Base-by-base conservation (phyloP, 306 rosid genomes). In the Mimosa pudica region DNA sequence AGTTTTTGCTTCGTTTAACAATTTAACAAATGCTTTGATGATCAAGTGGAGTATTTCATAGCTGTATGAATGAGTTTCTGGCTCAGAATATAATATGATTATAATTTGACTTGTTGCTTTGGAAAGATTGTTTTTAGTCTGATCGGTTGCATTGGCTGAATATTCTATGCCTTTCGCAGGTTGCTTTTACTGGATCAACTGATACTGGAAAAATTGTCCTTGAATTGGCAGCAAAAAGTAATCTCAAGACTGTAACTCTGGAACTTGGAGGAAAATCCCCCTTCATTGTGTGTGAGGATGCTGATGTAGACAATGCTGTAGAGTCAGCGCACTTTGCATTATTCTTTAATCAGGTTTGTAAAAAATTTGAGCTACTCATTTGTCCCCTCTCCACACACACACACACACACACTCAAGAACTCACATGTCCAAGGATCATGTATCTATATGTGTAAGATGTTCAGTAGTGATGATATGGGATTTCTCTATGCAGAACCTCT, bases 251-350 rank as follows among this genome's bases (percentile, higher is more conserved):
- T 16, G 99, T 90, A 61, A 93, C 99, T 48, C 77, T 88, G 92
- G 98, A 95, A 88, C 96, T 95, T 55, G 99, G 99, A 1, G 97
- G 99, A 44, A 95, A 93, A 87, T 95, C 99, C 61, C 98, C 97
- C 24, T 91, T 95, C 71, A 95, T 95, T 82, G 92, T 95, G 7
- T 90, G 97, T 20, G 96, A 88, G 83, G 99, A 93, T 82, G 99
- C 99, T 78, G 98, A 91, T 77, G 73, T 95, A 30, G 98, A 95
- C 77, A 75, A 82, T 51, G 98, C 96, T 75, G 98, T 89, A 44
- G 98, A 95, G 86, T 80, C 73, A 77, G 98, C 98, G 8, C 98
- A 95, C 74, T 91, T 83, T 82, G 97, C 98, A 61, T 77, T 92
- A 49, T 95, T 95, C 87, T 95, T 95, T 61, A 95, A 95, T 79